Percentiles rank a stretch among this genome's conserved stretches.
Evolutionary conservation across 169 alveolate species (phyloP).

Genomic region (Cryptosporidium parvum): DNA sequence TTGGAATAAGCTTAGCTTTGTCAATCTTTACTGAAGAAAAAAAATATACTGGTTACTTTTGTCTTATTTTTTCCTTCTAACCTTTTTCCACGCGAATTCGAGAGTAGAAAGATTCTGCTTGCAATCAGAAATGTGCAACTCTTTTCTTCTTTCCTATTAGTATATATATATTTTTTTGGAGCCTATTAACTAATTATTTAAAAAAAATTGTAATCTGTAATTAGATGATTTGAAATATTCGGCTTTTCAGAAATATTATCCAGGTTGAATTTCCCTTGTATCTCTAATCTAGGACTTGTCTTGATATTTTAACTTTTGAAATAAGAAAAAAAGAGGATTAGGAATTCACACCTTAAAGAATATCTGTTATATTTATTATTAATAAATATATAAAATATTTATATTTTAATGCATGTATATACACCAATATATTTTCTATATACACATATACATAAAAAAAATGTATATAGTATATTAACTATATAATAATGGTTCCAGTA

Average conservation of each 20-base stretch:
- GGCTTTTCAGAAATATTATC: not conserved
- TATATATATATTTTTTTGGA: too few relatives aligned
- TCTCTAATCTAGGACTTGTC: not conserved
- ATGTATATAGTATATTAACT: not conserved
- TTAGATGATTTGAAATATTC: not conserved
- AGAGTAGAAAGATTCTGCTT: not conserved
- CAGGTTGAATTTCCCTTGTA: not conserved
- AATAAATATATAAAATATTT: not conserved
- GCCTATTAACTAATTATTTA: too few relatives aligned
- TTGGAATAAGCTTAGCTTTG: not conserved
- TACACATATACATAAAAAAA: not conserved
- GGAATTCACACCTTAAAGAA: not conserved
- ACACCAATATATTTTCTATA: not conserved
- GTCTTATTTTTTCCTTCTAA: not conserved
- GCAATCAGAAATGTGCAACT: too few relatives aligned
- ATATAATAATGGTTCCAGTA: not conserved
- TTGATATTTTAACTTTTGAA: too few relatives aligned
- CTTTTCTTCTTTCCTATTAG: too few relatives aligned
- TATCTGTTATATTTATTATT: not conserved
- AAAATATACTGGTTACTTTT: not conserved
- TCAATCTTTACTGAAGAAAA: not conserved
- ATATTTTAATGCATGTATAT: constrained; percentile 2
- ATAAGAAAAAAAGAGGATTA: not conserved
- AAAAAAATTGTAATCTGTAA: too few relatives aligned
- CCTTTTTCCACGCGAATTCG: constrained; percentile 21